Evolutionary conservation across 2,329 filamentous ascomycete species (phyloP), one percentile per base, ranked within the genome.

Genomic region (Colletotrichum melonis): DNA sequence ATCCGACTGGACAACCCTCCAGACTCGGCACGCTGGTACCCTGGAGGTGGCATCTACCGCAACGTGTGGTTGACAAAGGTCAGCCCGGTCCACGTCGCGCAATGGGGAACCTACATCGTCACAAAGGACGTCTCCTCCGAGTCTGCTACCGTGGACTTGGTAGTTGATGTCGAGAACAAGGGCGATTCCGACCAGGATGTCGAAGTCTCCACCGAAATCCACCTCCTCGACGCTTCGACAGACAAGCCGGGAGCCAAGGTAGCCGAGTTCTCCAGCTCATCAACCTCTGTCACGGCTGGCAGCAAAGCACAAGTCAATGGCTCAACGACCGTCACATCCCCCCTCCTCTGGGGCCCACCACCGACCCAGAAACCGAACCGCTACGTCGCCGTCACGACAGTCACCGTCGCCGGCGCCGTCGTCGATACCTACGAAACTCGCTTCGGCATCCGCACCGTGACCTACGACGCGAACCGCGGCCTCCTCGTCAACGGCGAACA

Each of bases 31-130:
- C 83, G 88, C 3, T 90, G 87, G 86, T 90, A 89, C 73, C 87
- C 88, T 4, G 88, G 88, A 16, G 88, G 81, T 14, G 88, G 88
- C 1, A 80, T 90, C 16, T 89, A 89, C 76, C 84, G 87, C 1
- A 88, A 88, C 70, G 81, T 89, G 4, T 90, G 87, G 88, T 81
- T 90, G 19, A 84, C 85, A 46, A 88, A 86, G 69, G 84, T 85
- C 12, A 78, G 84, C 46, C 77, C 82, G 1, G 80, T 82, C 0
- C 88, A 89, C 71, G 83, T 90, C 3, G 84, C 78, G 9, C 85
- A 89, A 57, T 87, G 81, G 59, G 88, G 88, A 4, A 89, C 87
- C 0, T 86, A 82, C 60, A 80, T 89, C 67, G 87, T 84, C 1
- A 84, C 87, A 7, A 83, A 79, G 14, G 76, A 80, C 4, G 83